Base-by-base conservation (phyloP, 495 filamentous ascomycete species). In the Trichoderma reesei region DNA sequence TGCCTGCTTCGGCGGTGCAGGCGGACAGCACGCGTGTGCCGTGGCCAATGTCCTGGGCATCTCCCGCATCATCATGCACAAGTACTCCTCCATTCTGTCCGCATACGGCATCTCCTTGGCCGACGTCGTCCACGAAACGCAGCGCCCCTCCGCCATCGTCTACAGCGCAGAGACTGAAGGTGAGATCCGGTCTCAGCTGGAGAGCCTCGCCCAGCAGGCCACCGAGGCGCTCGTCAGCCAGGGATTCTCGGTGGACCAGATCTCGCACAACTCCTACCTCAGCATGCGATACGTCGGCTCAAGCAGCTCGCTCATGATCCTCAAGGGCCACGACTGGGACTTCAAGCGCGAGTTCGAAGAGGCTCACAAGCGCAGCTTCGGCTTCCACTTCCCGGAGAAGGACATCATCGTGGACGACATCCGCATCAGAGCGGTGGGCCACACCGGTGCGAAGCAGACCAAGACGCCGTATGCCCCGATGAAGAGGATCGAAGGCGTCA, bases 41-140 rank as follows among this genome's bases (percentile, higher is more conserved):
- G 96, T 98, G 68, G 93, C 93, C 13, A 88, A 91, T 67, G 87
- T 86, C 26, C 79, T 98, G 26, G 92, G 93, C 0, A 91, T 98
- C 67, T 82, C 79, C 37, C 89, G 93, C 71, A 92, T 96, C 39
- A 76, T 98, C 5, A 81, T 98, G n/a, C 93, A 96, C 69, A 81
- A 88, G 48, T 96, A 97, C 72, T 96, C 93, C 0, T 96, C 91
- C 0, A 91, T 98, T 3, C 80, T 98, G 0, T 96, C 92, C 0
- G 93, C 93, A 2, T 98, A 97, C 67, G 93, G 93, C 18, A 97
- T 98, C 92, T 91, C 91, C 2, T 73, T 98, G 34, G 93, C 93
- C 5, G 93, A 98, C 71, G 91, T 96, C 1, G 93, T 97, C 16
- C 89, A 96, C 61, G 93, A 98, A 73, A 80, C 84, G 38, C 92